These are phyloP conservation scores for Tuber microsphaerosporum DNA, from an alignment of 495 filamentous ascomycete species.

Conservation along the genomic window DNA sequence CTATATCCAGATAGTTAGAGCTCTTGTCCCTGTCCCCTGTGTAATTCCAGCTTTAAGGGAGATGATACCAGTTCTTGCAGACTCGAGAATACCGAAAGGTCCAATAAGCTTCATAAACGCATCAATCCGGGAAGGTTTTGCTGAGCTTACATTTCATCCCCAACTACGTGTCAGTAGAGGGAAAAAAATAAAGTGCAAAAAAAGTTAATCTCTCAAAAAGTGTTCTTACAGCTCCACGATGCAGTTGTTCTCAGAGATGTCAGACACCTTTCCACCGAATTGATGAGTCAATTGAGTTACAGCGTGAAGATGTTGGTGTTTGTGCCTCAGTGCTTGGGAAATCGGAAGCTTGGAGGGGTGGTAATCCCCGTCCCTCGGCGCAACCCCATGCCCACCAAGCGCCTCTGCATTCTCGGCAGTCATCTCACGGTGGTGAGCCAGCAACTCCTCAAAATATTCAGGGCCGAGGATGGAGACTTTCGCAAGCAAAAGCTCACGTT, in stretches of 20 bases:
- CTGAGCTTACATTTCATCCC: constrained; percentile 53
- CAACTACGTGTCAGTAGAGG: not conserved
- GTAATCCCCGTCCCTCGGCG: constrained; percentile 52
- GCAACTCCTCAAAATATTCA: constrained; percentile 93
- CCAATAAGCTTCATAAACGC: constrained; percentile 92
- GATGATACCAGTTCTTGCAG: constrained; percentile 61
- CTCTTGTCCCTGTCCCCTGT: not conserved
- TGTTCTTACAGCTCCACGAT: constrained; percentile 84
- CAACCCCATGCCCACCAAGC: constrained; percentile 21
- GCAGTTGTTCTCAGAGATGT: constrained; percentile 96
- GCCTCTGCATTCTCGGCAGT: constrained; percentile 45
- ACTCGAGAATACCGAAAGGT: constrained; percentile 96
- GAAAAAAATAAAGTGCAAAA: not conserved
- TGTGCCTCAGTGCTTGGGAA: constrained; percentile 84
- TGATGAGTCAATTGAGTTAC: constrained; percentile 95
- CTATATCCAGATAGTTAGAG: constrained; percentile 37
- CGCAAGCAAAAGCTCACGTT: constrained; percentile 90
- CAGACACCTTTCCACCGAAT: constrained; percentile 92
- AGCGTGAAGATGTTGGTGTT: constrained; percentile 90
- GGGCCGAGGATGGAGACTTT: constrained; percentile 93
- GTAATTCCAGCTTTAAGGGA: constrained; percentile 22
- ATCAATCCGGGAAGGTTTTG: constrained; percentile 88
- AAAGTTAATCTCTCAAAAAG: not conserved
- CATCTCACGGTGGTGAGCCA: constrained; percentile 84
- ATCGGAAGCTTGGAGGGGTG: constrained; percentile 77